Evolutionary conservation across 23 red algal genomes (phyloP), one percentile per base, ranked within the genome.

Genomic region (Chondrus crispus): DNA sequence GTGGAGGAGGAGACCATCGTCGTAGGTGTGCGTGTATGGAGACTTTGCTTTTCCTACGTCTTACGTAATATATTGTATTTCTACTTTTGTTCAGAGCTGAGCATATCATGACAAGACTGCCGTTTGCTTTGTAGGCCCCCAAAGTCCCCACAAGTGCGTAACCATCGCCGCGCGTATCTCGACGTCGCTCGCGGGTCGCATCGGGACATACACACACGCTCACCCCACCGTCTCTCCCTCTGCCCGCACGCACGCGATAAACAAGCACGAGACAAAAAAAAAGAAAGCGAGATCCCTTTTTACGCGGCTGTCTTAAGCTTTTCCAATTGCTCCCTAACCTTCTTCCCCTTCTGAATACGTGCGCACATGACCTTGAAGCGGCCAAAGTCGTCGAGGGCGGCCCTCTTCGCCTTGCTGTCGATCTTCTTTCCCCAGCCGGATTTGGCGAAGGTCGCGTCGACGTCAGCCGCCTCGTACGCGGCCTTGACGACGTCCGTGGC

Each of bases 351-450:
- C 82, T 74, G 60, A 88, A 96, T 96, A 35, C 92, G 78, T 22
- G 94, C 93, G 41, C 95, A 85, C 97, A 96, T 98, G 16, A 98
- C 89, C 66, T 95, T 95, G 54, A 98, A 98, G 16, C 97, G 82
- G 38, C 93, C 97, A 94, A 96, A 98, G 57, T 98, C 97, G 62
- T 72, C 82, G 74, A 98, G 58, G 36, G 72, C 41, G 51, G 85
- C 80, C 33, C 93, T 69, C 87, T 94, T 91, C 39, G 74, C 48
- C 81, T 93, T 93, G 76, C 51, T 33, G 9, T 20, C 80, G 26
- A 98, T 19, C 90, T 98, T 98, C 74, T 84, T 81, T 20, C 93
- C 94, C 97, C 97, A 98, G 18, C 89, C 42, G 19, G 93, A 93
- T 24, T 45, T 85, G 11, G 82, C 62, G 60, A 94, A 98, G 19